phyloP scores from a whole-genome alignment of 2,329 filamentous ascomycete genomes.

The Epicoccum nigrum region DNA sequence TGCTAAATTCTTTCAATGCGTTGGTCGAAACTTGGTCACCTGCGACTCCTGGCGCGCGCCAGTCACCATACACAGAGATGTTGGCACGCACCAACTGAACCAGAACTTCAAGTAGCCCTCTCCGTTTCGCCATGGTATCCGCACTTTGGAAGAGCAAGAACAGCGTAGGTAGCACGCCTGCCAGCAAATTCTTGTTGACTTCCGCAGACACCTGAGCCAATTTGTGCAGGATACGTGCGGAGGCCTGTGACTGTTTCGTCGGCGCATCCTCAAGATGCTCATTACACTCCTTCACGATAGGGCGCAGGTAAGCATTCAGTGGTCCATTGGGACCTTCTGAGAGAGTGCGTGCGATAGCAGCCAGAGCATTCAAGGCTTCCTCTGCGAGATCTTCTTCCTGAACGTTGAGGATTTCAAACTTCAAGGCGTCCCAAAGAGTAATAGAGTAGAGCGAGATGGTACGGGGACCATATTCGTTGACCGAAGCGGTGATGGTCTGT shows the following conservation, averaged over 20 bases:
- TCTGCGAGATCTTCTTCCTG: slow-evolving; percentile 70
- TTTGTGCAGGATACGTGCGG: slow-evolving; percentile 65
- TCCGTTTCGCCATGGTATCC: slow-evolving; percentile 66
- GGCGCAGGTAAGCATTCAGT: slow-evolving; percentile 61
- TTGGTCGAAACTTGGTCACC: slow-evolving; percentile 41
- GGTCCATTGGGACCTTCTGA: slow-evolving; percentile 57
- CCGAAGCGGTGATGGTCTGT: slow-evolving; percentile 65
- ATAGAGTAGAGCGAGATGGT: slow-evolving; percentile 68
- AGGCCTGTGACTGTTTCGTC: slow-evolving; percentile 70
- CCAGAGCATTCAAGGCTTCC: slow-evolving; percentile 62
- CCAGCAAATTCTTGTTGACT: slow-evolving; percentile 62
- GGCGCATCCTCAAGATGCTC: slow-evolving; percentile 72
- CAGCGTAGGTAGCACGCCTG: slow-evolving; percentile 62
- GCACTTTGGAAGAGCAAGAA: slow-evolving; percentile 66
- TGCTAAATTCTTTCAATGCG: slow-evolving; percentile 48
- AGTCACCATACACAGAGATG: slow-evolving; percentile 62
- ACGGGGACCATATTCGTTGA: slow-evolving; percentile 63
- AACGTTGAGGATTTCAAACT: slow-evolving; percentile 71
- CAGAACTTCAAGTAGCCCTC: slow-evolving; percentile 67
- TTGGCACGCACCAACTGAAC: slow-evolving; percentile 65
- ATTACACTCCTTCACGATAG: slow-evolving; percentile 70
- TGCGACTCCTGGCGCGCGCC: slow-evolving; percentile 53
- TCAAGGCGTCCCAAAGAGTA: slow-evolving; percentile 71
- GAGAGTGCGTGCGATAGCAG: slow-evolving; percentile 62
- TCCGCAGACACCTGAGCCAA: slow-evolving; percentile 61